phyloP scores from a whole-genome alignment of 192 early-diverging fungal genomes.

The Diversispora epigaea region DNA sequence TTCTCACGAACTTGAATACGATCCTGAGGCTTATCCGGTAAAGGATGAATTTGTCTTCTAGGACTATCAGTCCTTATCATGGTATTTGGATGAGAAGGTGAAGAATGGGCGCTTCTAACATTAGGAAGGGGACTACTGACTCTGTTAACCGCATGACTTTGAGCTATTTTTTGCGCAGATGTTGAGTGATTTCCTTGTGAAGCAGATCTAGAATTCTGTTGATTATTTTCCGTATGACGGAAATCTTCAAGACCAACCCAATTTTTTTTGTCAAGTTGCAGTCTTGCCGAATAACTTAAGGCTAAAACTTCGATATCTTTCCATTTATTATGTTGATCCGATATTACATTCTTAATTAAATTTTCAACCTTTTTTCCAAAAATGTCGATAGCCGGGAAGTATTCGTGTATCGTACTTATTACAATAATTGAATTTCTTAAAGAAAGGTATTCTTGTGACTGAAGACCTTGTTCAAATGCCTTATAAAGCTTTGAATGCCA shows the following conservation, averaged over 20 bases:
- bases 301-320: conserved; percentile 74
- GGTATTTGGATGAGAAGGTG: neutral
- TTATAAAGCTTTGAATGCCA: conserved; percentile 66
- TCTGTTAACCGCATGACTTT: too few relatives aligned
- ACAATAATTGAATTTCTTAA: conserved; percentile 76
- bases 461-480: conserved; percentile 44
- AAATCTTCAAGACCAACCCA: conserved; percentile 5
- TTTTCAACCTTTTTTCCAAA: conserved; percentile 56
- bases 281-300: conserved; percentile 48
- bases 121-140: neutral
- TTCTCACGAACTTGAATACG: neutral
- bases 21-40: conserved; percentile 5
- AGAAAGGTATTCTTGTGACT: conserved; percentile 67
- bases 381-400: conserved; percentile 60
- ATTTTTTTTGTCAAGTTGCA: conserved; percentile 36
- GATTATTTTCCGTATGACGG: neutral
- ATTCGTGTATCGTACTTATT: conserved; percentile 58
- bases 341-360: conserved; percentile 42
- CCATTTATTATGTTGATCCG: conserved; percentile 45
- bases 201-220: neutral
- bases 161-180: neutral
- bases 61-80: conserved; percentile 4
- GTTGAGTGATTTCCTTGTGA: neutral
- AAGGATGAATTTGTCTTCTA: conserved; percentile 15
- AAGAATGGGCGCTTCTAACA: neutral